Conservation (phyloP, 768 basidiomycete species). For the Cystofilobasidium macerans region DNA sequence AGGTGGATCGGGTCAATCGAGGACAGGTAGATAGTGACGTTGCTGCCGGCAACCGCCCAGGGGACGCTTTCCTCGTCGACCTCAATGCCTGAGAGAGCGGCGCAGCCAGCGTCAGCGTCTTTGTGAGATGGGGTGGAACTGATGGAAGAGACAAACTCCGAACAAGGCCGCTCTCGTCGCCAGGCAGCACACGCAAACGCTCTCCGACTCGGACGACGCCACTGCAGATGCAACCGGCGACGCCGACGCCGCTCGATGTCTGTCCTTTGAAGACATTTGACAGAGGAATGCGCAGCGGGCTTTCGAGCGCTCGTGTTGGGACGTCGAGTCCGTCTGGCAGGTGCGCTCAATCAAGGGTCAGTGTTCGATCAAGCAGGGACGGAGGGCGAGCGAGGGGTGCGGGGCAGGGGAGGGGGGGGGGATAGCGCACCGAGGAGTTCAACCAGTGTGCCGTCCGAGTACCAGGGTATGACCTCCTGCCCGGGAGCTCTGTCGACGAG, state of each 20-base stretch:
- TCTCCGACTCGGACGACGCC: slow-evolving; percentile 91
- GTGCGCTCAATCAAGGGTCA: too few species aligned
- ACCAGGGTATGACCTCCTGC: slow-evolving; percentile 58
- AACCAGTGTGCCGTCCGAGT: slow-evolving; percentile 70
- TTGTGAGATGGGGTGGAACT: neutral
- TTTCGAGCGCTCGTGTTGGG: slow-evolving; percentile 61
- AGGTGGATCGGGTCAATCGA: slow-evolving; percentile 77
- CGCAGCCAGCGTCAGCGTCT: slow-evolving; percentile 25
- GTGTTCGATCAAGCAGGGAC: too few species aligned
- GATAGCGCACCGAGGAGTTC: slow-evolving; percentile 58
- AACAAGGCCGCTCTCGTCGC: slow-evolving; percentile 77
- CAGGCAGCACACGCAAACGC: slow-evolving; percentile 70
- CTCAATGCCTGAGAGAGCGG: slow-evolving; percentile 56
- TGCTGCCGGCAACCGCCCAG: slow-evolving; percentile 85
- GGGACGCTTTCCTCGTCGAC: slow-evolving; percentile 62
- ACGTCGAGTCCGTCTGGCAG: slow-evolving; percentile 64
- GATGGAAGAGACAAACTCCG: slow-evolving; percentile 35
- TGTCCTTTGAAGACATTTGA: slow-evolving; percentile 92
- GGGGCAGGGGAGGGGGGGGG: neutral
- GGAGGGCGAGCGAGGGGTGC: too few species aligned
- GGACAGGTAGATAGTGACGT: slow-evolving; percentile 72
- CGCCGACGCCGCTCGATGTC: slow-evolving; percentile 56
- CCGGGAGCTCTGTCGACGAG: slow-evolving; percentile 48
- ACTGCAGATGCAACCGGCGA: slow-evolving; percentile 71
- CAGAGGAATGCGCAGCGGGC: slow-evolving; percentile 73